Evolutionary conservation across 371 early-diverging fungal species (phyloP).

Genomic region (Funneliformis caledonium): DNA sequence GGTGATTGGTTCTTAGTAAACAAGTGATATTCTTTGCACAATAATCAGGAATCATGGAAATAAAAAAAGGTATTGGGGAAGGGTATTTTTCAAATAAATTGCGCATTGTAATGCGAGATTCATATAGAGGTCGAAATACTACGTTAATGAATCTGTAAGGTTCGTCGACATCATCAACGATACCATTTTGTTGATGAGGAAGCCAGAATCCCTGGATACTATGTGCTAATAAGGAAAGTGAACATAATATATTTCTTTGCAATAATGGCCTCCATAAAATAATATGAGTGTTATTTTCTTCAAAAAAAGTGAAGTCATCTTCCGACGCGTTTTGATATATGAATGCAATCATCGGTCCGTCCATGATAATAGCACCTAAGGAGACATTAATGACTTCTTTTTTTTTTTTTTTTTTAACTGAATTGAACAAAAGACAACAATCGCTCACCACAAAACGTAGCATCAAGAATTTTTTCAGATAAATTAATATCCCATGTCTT

Average conservation of each 20-base stretch:
- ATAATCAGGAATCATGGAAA: slow-evolving; percentile 22
- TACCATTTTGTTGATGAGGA: neutral
- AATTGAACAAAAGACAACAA: neutral
- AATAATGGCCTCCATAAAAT: slow-evolving; percentile 1
- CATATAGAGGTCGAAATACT: slow-evolving; percentile 22
- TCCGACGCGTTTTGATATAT: neutral
- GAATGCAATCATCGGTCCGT: slow-evolving; percentile 17
- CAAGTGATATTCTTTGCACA: neutral
- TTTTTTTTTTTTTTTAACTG: neutral
- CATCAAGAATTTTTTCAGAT: neutral
- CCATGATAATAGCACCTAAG: slow-evolving; percentile 32
- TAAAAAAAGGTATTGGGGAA: neutral
- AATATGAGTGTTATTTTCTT: slow-evolving; percentile 26
- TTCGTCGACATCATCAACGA: neutral
- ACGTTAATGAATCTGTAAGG: neutral
- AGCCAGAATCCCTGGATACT: slow-evolving; percentile 10
- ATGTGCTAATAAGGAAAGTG: neutral
- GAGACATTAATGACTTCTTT: neutral
- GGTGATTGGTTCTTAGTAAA: neutral
- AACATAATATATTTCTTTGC: neutral
- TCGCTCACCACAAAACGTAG: slow-evolving; percentile 20
- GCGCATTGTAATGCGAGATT: neutral
- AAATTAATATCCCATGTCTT: neutral
- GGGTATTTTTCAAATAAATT: neutral
- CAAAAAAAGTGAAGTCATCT: neutral